Percentiles rank a stretch among this genome's conserved stretches.
Evolutionary conservation across 1,284 basidiomycete genomes (phyloP).

Genomic region (Pyrrhoderma noxium): DNA sequence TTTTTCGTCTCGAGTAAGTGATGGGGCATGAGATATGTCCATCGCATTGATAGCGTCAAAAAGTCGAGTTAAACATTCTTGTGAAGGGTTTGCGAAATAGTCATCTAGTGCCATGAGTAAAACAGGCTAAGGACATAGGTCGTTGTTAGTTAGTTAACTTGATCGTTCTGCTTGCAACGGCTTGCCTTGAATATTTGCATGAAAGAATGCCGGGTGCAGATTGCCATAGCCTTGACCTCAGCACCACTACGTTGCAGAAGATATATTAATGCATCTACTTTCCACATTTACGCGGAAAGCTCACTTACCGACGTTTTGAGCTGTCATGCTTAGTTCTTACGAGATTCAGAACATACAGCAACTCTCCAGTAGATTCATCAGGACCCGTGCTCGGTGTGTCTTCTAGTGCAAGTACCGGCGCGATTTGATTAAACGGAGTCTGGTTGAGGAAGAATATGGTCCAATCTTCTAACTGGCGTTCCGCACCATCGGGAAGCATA

Average conservation of each 20-base stretch:
- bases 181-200: constrained; percentile 94
- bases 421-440: constrained; percentile 78
- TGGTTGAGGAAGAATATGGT: constrained; percentile 98
- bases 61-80: constrained; percentile 80
- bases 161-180: neutral
- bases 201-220: constrained; percentile 92
- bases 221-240: constrained; percentile 91
- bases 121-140: constrained; percentile 58
- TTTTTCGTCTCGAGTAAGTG: constrained; percentile 75
- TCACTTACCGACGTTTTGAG: constrained; percentile 69
- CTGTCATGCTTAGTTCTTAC: constrained; percentile 96
- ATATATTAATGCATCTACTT: no score
- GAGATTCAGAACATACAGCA: constrained; percentile 89
- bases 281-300: no score
- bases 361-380: constrained; percentile 41
- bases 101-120: constrained; percentile 92
- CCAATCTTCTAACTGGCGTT: constrained; percentile 93
- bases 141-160: neutral
- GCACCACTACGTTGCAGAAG: constrained; percentile 63
- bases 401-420: constrained; percentile 72
- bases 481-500: constrained; percentile 98
- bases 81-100: constrained; percentile 84
- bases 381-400: constrained; percentile 29
- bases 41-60: constrained; percentile 93
- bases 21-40: constrained; percentile 76